A percentile compares a stretch with the other conserved stretches of the same genome.
These are phyloP conservation scores for Viola pubescens DNA, from an alignment of 441 rosid species.

Conservation along the genomic window DNA sequence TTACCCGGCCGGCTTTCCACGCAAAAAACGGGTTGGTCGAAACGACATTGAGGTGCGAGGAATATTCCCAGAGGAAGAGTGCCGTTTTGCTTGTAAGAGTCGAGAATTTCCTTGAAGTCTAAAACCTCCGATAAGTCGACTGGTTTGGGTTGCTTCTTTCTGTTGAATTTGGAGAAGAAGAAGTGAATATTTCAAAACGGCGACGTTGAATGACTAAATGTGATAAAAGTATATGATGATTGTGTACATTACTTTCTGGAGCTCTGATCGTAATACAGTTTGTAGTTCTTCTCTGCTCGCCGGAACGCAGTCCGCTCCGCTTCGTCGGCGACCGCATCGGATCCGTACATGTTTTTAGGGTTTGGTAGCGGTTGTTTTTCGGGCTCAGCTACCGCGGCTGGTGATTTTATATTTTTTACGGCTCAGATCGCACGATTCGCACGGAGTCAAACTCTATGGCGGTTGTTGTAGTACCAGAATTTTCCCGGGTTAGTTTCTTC, in stretches of 20 bases:
- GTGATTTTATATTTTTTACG: too few species aligned
- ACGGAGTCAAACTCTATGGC: too few species aligned
- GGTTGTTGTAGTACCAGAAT: too few species aligned
- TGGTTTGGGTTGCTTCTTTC: constrained; percentile 67
- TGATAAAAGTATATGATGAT: background rate
- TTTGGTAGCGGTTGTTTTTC: too few species aligned
- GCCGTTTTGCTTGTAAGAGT: constrained; percentile 29
- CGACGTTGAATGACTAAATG: background rate
- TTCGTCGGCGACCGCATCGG: constrained; percentile 35
- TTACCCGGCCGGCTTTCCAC: constrained; percentile 66
- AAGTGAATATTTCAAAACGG: background rate
- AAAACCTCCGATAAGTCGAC: constrained; percentile 67
- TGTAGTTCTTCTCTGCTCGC: constrained; percentile 83
- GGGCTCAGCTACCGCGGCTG: too few species aligned
- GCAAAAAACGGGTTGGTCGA: constrained; percentile 42
- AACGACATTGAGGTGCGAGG: constrained; percentile 18
- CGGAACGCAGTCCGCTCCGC: constrained; percentile 66
- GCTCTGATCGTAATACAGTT: constrained; percentile 56
- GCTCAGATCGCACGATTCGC: too few species aligned
- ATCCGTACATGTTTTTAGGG: constrained; percentile 45
- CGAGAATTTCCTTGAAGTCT: constrained; percentile 48
- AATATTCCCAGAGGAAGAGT: constrained; percentile 47
- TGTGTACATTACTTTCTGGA: constrained; percentile 41
- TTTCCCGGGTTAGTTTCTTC: too few species aligned
- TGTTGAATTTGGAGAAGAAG: constrained; percentile 15